Evolutionary conservation across 495 filamentous ascomycete genomes (phyloP).

Genomic region (Neurospora sp.): DNA sequence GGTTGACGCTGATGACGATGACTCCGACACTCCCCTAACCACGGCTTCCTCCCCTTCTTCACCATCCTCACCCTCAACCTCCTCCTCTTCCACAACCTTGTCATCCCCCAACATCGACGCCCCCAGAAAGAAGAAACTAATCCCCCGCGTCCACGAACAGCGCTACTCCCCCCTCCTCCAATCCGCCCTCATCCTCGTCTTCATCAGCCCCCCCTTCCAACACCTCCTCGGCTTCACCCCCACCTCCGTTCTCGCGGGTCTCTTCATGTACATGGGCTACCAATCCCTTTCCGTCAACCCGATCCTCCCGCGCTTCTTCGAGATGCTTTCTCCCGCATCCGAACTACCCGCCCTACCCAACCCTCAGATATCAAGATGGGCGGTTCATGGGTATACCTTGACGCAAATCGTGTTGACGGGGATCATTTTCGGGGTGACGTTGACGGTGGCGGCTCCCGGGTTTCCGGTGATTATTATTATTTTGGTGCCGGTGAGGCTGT

Average conservation of each 20-base stretch:
- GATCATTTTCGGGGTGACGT: conserved; percentile 52
- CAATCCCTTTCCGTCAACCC: conserved; percentile 61
- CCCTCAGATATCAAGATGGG: conserved; percentile 22
- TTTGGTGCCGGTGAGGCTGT: conserved; percentile 51
- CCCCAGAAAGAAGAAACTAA: conserved; percentile 1
- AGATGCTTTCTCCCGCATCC: conserved; percentile 52
- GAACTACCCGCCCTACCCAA: conserved; percentile 51
- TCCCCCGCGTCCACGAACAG: conserved; percentile 54
- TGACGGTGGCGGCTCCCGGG: conserved; percentile 52
- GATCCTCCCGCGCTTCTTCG: conserved; percentile 52
- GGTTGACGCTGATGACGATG: conserved; percentile 14
- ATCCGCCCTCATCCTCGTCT: conserved; percentile 49
- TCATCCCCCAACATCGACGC: not conserved
- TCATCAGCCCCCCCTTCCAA: conserved; percentile 58
- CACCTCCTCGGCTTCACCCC: conserved; percentile 58
- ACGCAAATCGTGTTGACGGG: conserved; percentile 51
- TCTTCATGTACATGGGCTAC: conserved; percentile 68
- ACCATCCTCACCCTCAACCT: no score
- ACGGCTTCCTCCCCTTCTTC: not conserved
- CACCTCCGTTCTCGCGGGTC: conserved; percentile 55
- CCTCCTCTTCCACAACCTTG: not conserved
- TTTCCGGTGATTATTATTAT: conserved; percentile 61
- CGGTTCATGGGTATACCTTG: conserved; percentile 52
- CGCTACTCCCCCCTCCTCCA: conserved; percentile 58
- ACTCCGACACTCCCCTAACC: not conserved